Evolutionary conservation across 129 eudicot genomes (phyloP), one percentile per base, ranked within the genome.

Genomic region (Artemisia argyi): DNA sequence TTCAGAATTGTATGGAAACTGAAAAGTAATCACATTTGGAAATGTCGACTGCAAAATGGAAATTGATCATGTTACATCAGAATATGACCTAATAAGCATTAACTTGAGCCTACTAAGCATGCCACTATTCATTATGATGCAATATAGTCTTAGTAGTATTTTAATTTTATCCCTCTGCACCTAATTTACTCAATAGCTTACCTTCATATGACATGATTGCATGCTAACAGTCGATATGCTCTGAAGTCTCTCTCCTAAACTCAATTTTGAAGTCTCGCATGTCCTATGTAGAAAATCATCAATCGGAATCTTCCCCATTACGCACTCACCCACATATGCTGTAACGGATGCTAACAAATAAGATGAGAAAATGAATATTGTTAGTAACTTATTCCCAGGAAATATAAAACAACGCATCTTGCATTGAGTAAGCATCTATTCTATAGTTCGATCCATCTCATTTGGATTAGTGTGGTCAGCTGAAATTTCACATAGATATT

Each of bases 281-380:
- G 93, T 88, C 16, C 71, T 65, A 49, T 77, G 84, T 58, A 95
- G 90, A 35, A 82, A 61, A 53, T 88, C 85, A 35, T 35, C 1
- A 85, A 95, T 56, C 14, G 96, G 82, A 35, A 95, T 85, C 81
- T 85, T 85, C 18, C 99, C 99, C 85, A 83, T 58, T 66, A 90
- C 76, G 79, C 93, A 89, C 71, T 70, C 69, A 64, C 92, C 88
- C 28, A 76, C 92, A 74, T 66, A 79, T 35, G 81, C 96, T 89
- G 74, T 24, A 26, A 61, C 69, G 24, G 66, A 12, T 17, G 12
- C 30, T 26, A 3, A 26, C 3, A 26, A 2, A 26, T 26, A 28
- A 5, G 59, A 26, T n/a, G n/a, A n/a, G n/a, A n/a, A n/a, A n/a
- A n/a, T n/a, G n/a, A n/a, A n/a, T n/a, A n/a, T n/a, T n/a, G n/a